A percentile compares a stretch with the other conserved stretches of the same genome.
Conservation (phyloP, 345 rosid species). For the Reutealis trisperma region DNA sequence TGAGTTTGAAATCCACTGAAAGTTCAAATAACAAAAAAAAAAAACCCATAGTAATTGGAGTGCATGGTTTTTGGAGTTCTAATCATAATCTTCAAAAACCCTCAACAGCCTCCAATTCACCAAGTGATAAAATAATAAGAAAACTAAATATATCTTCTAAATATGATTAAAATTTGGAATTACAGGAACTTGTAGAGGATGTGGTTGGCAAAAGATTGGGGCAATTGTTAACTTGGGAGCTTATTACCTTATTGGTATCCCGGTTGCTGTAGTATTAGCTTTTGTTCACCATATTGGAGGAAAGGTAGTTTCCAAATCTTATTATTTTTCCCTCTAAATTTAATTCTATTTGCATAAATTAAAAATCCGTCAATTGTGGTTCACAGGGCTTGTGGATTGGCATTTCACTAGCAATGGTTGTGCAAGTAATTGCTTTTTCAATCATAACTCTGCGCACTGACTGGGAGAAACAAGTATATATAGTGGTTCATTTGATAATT, state of each 20-base stretch:
- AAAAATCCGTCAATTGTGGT: background rate
- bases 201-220: conserved; percentile 63
- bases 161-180: background rate
- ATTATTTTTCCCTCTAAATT: no score
- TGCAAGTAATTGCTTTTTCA: conserved; percentile 5
- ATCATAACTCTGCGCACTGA: background rate
- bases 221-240: conserved; percentile 56
- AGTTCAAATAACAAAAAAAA: no score
- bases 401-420: conserved; percentile 8
- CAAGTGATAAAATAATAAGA: no score
- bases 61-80: no score
- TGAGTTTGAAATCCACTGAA: no score
- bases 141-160: no score
- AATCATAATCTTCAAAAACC: no score
- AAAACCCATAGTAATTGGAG: no score
- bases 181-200: conserved; percentile 58
- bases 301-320: conserved; percentile 6
- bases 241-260: conserved; percentile 53
- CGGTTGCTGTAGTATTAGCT: conserved; percentile 20
- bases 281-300: conserved; percentile 37
- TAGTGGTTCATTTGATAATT: background rate
- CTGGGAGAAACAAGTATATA: conserved; percentile 14
- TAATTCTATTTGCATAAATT: background rate
- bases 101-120: no score
- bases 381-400: conserved; percentile 10